Evolutionary conservation across 305 asterid genomes (phyloP).

Genomic region (Fraxinus sp.): DNA sequence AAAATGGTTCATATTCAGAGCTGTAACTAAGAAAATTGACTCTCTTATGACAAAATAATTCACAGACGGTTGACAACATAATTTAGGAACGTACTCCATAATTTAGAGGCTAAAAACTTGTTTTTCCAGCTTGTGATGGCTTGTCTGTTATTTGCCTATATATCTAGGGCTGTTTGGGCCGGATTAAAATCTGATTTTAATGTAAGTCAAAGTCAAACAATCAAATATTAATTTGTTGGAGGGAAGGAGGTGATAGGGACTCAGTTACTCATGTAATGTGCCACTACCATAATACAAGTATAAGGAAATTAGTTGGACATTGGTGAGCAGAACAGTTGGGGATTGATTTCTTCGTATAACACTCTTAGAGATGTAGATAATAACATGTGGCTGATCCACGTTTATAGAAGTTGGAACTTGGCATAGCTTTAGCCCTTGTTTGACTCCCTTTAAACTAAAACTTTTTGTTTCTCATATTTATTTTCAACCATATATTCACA

Average conservation of each 20-base stretch:
- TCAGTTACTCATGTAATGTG: neutral
- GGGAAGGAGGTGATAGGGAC: neutral
- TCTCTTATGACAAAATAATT: neutral
- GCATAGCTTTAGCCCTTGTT: neutral
- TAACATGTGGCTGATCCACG: constrained; percentile 5
- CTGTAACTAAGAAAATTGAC: neutral
- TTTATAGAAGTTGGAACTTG: neutral
- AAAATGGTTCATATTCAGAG: neutral
- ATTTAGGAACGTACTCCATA: neutral
- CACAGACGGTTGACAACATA: neutral
- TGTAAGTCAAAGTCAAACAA: too few relatives aligned
- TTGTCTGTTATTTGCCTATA: too few relatives aligned
- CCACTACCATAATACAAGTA: neutral
- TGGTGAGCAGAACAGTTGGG: neutral
- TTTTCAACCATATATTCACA: too few relatives aligned
- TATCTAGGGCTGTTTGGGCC: too few relatives aligned
- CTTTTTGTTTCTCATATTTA: too few relatives aligned
- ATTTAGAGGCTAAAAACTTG: too few relatives aligned
- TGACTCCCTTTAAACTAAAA: too few relatives aligned
- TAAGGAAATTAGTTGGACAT: neutral
- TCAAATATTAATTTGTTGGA: neutral
- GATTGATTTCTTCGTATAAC: neutral
- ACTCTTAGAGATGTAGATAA: neutral
- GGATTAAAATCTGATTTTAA: too few relatives aligned
- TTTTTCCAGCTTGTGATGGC: too few relatives aligned